A percentile compares a stretch with the other conserved stretches of the same genome.
Conservation (phyloP, 225 moss, liverwort and hornwort genomes). For the Straminergon stramineum region DNA sequence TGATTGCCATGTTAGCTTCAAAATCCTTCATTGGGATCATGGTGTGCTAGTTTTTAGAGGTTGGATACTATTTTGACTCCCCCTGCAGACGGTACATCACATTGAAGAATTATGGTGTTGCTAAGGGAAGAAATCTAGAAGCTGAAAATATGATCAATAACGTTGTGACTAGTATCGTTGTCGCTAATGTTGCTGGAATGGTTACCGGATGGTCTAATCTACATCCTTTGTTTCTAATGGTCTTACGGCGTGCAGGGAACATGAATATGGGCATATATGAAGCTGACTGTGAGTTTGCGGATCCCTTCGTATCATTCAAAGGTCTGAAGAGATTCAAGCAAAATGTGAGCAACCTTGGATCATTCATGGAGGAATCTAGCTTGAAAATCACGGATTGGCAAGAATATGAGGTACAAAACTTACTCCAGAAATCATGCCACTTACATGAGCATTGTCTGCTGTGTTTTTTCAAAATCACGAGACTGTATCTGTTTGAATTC, state of each 20-base stretch:
- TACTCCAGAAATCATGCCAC: not conserved
- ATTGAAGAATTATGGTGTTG: not conserved
- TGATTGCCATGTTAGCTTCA: not conserved
- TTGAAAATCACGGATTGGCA: slow-evolving; percentile 92
- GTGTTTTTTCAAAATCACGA: not conserved
- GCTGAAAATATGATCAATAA: not conserved
- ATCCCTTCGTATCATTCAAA: slow-evolving; percentile 97
- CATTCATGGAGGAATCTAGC: slow-evolving; percentile 95
- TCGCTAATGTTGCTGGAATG: not conserved
- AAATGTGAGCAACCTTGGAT: slow-evolving; percentile 93
- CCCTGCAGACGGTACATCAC: not conserved
- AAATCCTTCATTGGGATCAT: not conserved
- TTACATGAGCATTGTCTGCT: not conserved
- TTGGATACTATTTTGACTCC: not conserved
- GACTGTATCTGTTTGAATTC: not conserved
- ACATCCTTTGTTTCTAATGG: not conserved
- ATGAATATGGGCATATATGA: slow-evolving; percentile 86
- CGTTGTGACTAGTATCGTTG: not conserved
- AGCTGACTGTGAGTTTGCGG: slow-evolving; percentile 91
- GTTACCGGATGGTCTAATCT: not conserved
- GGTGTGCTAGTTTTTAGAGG: not conserved
- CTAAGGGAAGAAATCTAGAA: not conserved
- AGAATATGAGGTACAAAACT: slow-evolving; percentile 67
- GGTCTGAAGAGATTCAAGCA: slow-evolving; percentile 94
- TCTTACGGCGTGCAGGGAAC: slow-evolving; percentile 47